phyloP scores from a whole-genome alignment of 2,329 filamentous ascomycete genomes.

The Xylaria arbuscula region DNA sequence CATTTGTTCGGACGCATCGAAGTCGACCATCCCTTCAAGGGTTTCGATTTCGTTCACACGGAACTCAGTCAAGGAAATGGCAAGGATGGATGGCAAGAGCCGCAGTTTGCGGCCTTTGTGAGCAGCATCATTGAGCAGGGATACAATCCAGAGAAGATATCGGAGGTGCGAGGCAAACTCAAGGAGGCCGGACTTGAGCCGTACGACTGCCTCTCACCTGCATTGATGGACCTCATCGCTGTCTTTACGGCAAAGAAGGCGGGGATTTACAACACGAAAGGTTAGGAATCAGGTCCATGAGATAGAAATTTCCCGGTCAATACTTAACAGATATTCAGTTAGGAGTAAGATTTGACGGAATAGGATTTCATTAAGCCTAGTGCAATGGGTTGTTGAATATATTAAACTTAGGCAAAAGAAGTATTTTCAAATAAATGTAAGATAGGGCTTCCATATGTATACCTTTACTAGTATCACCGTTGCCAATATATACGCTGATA shows the following conservation, averaged over 20 bases:
- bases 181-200: slow-evolving; percentile 66
- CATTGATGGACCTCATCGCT: slow-evolving; percentile 66
- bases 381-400: too few species aligned
- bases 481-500: too few species aligned
- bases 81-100: slow-evolving; percentile 75
- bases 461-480: too few species aligned
- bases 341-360: too few species aligned
- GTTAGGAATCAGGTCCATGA: not conserved
- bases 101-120: slow-evolving; percentile 76
- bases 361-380: too few species aligned
- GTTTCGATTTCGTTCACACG: slow-evolving; percentile 75
- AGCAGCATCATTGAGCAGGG: slow-evolving; percentile 76
- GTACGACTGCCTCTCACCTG: slow-evolving; percentile 71
- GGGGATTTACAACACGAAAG: slow-evolving; percentile 40
- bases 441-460: too few species aligned
- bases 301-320: slow-evolving; percentile 2
- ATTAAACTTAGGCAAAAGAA: too few species aligned
- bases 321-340: not conserved
- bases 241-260: slow-evolving; percentile 62
- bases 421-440: too few species aligned
- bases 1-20: slow-evolving; percentile 74
- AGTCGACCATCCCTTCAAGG: slow-evolving; percentile 72
- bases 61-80: slow-evolving; percentile 62
- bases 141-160: slow-evolving; percentile 65
- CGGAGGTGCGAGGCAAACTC: slow-evolving; percentile 65